Conservation (phyloP, 2,329 filamentous ascomycete genomes). For the Pleurostoma richardsiae region DNA sequence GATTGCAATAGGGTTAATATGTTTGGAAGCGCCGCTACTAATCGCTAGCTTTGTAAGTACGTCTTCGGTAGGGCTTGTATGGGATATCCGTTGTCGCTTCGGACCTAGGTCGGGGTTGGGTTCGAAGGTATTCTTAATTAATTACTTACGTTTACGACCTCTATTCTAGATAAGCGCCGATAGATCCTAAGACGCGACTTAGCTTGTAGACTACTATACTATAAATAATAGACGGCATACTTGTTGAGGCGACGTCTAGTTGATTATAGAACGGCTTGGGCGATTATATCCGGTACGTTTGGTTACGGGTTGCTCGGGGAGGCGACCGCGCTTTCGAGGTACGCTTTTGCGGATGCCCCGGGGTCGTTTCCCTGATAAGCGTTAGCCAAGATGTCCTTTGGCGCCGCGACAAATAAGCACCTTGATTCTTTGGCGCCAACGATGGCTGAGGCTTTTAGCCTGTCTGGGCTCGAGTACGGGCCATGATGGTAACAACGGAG, state of each 20-base stretch:
- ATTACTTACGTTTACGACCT: slow-evolving; percentile 1
- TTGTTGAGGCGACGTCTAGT: too few relatives aligned
- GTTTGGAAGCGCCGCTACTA: not conserved
- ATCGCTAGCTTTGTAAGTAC: not conserved
- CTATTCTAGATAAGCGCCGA: not conserved
- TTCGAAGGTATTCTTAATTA: not conserved
- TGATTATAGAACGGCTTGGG: too few relatives aligned
- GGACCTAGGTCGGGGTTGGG: not conserved
- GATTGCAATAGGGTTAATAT: slow-evolving; percentile 9
- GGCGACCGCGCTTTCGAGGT: too few relatives aligned
- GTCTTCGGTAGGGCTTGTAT: not conserved
- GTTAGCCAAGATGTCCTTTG: not conserved
- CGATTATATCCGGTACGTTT: too few relatives aligned
- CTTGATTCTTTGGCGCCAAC: slow-evolving; percentile 1
- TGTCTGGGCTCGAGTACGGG: slow-evolving; percentile 11
- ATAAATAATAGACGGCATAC: too few relatives aligned
- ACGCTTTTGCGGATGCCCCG: not conserved
- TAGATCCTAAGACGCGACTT: not conserved
- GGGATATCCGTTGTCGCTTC: slow-evolving; percentile 1
- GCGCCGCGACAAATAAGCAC: not conserved
- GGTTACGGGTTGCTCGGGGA: too few relatives aligned
- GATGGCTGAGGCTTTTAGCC: too few relatives aligned
- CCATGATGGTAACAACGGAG: slow-evolving; percentile 11
- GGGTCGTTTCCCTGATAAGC: not conserved
- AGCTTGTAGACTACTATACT: too few relatives aligned